Evolutionary conservation across 2,329 filamentous ascomycete genomes (phyloP), one percentile per base, ranked within the genome.

Genomic region (Ophiocordyceps camponoti-leonardi): DNA sequence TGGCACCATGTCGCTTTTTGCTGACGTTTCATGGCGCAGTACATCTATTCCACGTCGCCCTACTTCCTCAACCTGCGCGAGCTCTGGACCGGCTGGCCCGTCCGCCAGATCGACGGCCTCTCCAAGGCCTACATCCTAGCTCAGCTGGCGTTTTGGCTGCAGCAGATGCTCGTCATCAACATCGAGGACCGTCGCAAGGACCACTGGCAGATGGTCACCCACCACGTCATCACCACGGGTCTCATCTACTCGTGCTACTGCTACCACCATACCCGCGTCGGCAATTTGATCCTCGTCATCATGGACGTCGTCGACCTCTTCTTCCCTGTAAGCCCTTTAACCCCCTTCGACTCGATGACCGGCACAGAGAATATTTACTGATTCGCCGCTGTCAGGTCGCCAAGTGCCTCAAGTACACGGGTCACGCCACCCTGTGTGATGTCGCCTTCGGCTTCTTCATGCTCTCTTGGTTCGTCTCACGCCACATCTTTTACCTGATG

Each of bases 161-260:
- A 96, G 66, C 88, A 94, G 65, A 83, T 96, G 51, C 69, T 95
- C 30, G 86, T 95, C 47, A 86, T 96, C 60, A 83, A 95, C 64
- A 87, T 96, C 49, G 92, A 98, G 64, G 85, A 93, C 65, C 79
- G 83, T 52, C 77, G 92, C 56, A 96, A 96, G 67, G 92, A 98
- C 56, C 83, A 95, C 64, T 83, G 79, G 68, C 90, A 96, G 64
- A 96, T 96, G 92, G 79, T 96, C 53, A 81, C 79, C 18, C 92
- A 96, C 62, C 92, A 98, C 66, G 76, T 95, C 58, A 79, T 96
- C 59, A 98, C 92, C 19, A 85, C 81, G 56, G 68, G 71, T 6
- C 77, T 98, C 41, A 79, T 98, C 51, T 79, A 79, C 47, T 74
- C 79, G 30, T 90, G 83, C 51, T 96, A 96, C 61, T 76, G 79